phyloP scores from a whole-genome alignment of 139 green algal species.

The Chlorella sp. region DNA sequence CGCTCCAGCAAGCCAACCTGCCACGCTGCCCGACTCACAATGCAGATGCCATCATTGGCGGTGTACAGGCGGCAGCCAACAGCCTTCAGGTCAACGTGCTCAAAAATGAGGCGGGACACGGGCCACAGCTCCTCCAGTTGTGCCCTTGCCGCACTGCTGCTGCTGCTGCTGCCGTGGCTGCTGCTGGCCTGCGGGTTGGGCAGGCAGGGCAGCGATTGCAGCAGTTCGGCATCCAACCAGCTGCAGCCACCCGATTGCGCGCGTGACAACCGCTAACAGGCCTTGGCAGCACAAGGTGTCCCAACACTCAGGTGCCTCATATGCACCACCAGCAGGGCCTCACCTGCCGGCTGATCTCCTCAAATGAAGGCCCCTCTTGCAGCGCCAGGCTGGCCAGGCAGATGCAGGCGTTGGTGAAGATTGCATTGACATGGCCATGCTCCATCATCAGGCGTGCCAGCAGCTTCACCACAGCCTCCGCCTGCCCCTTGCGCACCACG shows the following conservation, averaged over 20 bases:
- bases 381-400: conserved; percentile 5
- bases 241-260: background rate
- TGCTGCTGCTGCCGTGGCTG: background rate
- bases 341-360: background rate
- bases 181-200: background rate
- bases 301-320: background rate
- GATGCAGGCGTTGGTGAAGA: background rate
- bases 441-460: background rate
- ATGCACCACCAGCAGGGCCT: background rate
- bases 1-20: too few relatives aligned
- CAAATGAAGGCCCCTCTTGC: background rate
- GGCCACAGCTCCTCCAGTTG: background rate
- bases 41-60: background rate
- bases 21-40: too few relatives aligned
- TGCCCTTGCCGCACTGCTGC: background rate
- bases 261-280: too few relatives aligned
- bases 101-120: background rate
- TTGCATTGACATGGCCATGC: background rate
- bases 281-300: too few relatives aligned
- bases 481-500: background rate
- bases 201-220: too few relatives aligned
- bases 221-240: too few relatives aligned
- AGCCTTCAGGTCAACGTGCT: background rate
- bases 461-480: background rate
- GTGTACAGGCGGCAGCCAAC: background rate